Evolutionary conservation across 2,329 filamentous ascomycete genomes (phyloP).

Genomic region (Fusarium palustre): DNA sequence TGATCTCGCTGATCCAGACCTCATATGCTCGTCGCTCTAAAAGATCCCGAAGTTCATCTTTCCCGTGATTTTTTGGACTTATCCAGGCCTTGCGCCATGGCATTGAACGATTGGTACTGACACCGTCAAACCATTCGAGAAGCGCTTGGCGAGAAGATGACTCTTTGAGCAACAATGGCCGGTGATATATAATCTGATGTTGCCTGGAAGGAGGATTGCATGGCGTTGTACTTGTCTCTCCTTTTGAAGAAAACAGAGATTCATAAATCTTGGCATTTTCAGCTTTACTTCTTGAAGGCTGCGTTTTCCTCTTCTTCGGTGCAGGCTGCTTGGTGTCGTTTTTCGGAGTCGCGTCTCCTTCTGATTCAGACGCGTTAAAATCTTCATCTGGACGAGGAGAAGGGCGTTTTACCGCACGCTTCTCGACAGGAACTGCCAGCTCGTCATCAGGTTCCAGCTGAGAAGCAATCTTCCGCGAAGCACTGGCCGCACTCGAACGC

Average conservation of each 20-base stretch:
- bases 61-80: slow-evolving; percentile 52
- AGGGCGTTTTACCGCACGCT: slow-evolving; percentile 28
- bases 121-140: slow-evolving; percentile 64
- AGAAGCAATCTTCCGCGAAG: slow-evolving; percentile 39
- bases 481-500: slow-evolving; percentile 37
- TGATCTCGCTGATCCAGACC: slow-evolving; percentile 75
- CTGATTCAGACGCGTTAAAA: slow-evolving; percentile 43
- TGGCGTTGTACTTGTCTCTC: not conserved
- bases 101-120: slow-evolving; percentile 63
- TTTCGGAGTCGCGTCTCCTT: slow-evolving; percentile 36
- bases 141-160: slow-evolving; percentile 52
- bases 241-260: slow-evolving; percentile 29
- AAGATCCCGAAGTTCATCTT: slow-evolving; percentile 53
- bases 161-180: slow-evolving; percentile 60
- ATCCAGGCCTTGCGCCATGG: slow-evolving; percentile 71
- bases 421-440: not conserved
- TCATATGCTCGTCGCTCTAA: slow-evolving; percentile 70
- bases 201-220: slow-evolving; percentile 40
- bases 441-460: slow-evolving; percentile 35
- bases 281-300: slow-evolving; percentile 27
- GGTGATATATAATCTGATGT: slow-evolving; percentile 62
- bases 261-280: slow-evolving; percentile 27
- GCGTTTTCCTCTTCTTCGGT: slow-evolving; percentile 42
- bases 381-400: slow-evolving; percentile 27
- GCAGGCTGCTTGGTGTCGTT: slow-evolving; percentile 34